Evolutionary conservation across 2,329 filamentous ascomycete species (phyloP).

Genomic region (Cladorrhinum sp.): DNA sequence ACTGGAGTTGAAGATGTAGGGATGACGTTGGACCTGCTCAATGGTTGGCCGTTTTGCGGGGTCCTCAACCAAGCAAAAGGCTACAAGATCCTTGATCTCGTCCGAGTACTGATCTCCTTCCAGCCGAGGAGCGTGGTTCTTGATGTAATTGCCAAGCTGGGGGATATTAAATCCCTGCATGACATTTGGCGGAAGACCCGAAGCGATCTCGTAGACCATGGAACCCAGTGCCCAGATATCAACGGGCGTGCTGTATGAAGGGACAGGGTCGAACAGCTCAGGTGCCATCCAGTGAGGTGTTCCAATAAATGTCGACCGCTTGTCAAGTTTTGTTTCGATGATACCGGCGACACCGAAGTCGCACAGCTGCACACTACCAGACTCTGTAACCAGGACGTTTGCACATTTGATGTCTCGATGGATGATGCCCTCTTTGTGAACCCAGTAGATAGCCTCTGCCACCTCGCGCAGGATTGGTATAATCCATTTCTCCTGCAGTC

Average conservation of each 20-base stretch:
- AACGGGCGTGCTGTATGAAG: slow-evolving; percentile 67
- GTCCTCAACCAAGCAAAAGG: slow-evolving; percentile 69
- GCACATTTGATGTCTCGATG: slow-evolving; percentile 72
- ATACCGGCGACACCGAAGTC: slow-evolving; percentile 82
- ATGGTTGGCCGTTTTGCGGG: slow-evolving; percentile 67
- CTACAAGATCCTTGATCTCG: slow-evolving; percentile 65
- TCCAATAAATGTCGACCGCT: slow-evolving; percentile 76
- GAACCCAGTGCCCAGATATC: slow-evolving; percentile 87
- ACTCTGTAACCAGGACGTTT: slow-evolving; percentile 76
- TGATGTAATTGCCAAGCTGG: slow-evolving; percentile 55
- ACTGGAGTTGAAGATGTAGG: slow-evolving; percentile 63
- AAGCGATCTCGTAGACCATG: slow-evolving; percentile 77
- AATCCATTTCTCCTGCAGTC: slow-evolving; percentile 68
- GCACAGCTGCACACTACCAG: slow-evolving; percentile 73
- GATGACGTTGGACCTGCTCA: slow-evolving; percentile 65
- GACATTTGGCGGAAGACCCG: slow-evolving; percentile 70
- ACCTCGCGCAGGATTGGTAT: slow-evolving; percentile 65
- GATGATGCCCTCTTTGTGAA: slow-evolving; percentile 66
- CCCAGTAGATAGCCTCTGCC: slow-evolving; percentile 63
- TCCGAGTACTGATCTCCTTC: slow-evolving; percentile 70
- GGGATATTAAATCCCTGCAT: slow-evolving; percentile 50
- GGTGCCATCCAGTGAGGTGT: slow-evolving; percentile 87
- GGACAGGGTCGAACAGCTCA: slow-evolving; percentile 65
- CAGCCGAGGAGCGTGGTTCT: slow-evolving; percentile 62
- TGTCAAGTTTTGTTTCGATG: slow-evolving; percentile 71